Evolutionary conservation across 306 rosid species (phyloP).

Genomic region (Sesbania bispinosa): DNA sequence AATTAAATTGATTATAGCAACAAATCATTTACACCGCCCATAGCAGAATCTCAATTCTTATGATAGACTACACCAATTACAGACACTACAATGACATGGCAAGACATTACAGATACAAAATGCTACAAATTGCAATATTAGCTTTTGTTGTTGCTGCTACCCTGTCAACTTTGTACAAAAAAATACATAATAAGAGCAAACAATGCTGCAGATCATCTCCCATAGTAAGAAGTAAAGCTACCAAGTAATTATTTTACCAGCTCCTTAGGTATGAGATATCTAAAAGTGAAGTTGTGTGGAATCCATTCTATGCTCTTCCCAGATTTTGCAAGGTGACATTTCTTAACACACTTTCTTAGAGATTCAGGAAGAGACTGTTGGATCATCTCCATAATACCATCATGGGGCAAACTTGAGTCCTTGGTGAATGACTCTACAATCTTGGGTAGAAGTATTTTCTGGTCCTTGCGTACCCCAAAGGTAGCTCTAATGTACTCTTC

Average conservation of each 20-base stretch:
- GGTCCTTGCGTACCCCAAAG: constrained; percentile 69
- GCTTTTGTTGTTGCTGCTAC: constrained; percentile 15
- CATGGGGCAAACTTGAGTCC: constrained; percentile 51
- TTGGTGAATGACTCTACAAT: constrained; percentile 70
- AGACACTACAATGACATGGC: constrained; percentile 16
- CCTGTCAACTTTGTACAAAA: constrained; percentile 57
- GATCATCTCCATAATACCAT: constrained; percentile 57
- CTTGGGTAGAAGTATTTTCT: constrained; percentile 68
- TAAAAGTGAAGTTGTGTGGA: constrained; percentile 74
- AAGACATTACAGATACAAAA: constrained; percentile 25
- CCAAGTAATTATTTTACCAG: constrained; percentile 41
- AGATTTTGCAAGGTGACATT: constrained; percentile 43
- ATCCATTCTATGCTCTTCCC: constrained; percentile 63
- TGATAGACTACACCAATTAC: constrained; percentile 24
- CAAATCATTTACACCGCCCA: constrained; percentile 37
- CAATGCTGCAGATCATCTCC: constrained; percentile 3
- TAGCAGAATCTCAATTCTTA: constrained; percentile 11
- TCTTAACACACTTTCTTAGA: constrained; percentile 50
- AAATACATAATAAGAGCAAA: constrained; percentile 19
- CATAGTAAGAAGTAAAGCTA: neutral
- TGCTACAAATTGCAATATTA: constrained; percentile 24
- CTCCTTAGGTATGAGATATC: constrained; percentile 82
- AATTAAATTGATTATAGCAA: constrained; percentile 1
- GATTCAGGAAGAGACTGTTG: constrained; percentile 62
- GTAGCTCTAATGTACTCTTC: constrained; percentile 74